These are phyloP conservation scores for Starmerella potacharoeniae DNA, from an alignment of 805 yeast species.

Conservation along the genomic window DNA sequence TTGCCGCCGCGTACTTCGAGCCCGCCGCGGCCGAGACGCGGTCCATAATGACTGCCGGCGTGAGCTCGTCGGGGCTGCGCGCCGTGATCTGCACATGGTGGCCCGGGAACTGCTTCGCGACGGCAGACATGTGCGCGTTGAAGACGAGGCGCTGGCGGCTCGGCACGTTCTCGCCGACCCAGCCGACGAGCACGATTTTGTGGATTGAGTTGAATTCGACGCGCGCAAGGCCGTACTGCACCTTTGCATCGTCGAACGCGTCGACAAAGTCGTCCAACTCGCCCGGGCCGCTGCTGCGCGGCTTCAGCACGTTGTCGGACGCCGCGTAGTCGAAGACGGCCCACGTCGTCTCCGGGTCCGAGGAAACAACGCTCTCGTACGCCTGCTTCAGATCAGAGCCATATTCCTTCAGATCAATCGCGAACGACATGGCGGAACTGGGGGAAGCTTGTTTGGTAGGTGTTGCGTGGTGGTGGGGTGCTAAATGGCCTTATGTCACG, in stretches of 20 bases:
- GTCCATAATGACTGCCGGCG: conserved; percentile 59
- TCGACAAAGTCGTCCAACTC: conserved; percentile 67
- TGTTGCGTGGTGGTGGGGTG: conserved; percentile 1
- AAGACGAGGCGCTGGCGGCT: conserved; percentile 34
- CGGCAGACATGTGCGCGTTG: conserved; percentile 33
- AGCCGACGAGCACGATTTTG: conserved; percentile 76
- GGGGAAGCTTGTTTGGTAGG: not conserved
- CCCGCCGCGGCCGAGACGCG: conserved; percentile 88
- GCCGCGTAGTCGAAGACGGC: conserved; percentile 69
- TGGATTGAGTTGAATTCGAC: conserved; percentile 83
- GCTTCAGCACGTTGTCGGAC: conserved; percentile 35
- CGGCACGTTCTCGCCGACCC: conserved; percentile 92
- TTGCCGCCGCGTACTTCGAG: conserved; percentile 66
- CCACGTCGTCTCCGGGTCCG: conserved; percentile 60
- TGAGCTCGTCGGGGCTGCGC: conserved; percentile 83
- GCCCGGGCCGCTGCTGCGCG: conserved; percentile 42
- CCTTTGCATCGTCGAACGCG: conserved; percentile 73
- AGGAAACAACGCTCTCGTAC: conserved; percentile 69
- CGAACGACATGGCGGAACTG: conserved; percentile 24
- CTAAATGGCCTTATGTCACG: conserved; percentile 2
- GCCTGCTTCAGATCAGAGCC: conserved; percentile 63
- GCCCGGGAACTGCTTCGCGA: conserved; percentile 39
- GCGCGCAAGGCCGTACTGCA: conserved; percentile 82
- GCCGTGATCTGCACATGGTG: conserved; percentile 96
- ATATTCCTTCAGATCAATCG: conserved; percentile 50